Percentiles rank a stretch among this genome's conserved stretches.
Evolutionary conservation across 2,329 filamentous ascomycete species (phyloP).

Genomic region (Diaporthe caulivora): DNA sequence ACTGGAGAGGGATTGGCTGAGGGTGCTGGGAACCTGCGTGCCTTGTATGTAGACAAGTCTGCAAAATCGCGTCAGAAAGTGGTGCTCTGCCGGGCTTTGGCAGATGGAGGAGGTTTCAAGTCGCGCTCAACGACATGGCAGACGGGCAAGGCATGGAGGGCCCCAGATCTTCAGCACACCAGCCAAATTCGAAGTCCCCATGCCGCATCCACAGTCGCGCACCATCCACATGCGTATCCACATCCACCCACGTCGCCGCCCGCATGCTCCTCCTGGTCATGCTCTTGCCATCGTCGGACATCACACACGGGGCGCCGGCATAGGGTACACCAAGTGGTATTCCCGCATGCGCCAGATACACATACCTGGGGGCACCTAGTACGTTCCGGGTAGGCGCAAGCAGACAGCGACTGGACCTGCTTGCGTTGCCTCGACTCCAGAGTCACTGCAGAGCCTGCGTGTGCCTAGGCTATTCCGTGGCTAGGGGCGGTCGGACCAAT

Average conservation of each 20-base stretch:
- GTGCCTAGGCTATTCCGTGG: slow-evolving; percentile 46
- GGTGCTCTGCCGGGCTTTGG: slow-evolving; percentile 41
- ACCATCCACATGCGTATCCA: slow-evolving; percentile 12
- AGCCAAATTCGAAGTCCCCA: slow-evolving; percentile 33
- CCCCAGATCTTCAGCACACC: slow-evolving; percentile 35
- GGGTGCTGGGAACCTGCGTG: slow-evolving; percentile 42
- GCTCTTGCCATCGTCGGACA: neutral
- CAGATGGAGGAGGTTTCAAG: slow-evolving; percentile 34
- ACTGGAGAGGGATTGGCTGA: slow-evolving; percentile 44
- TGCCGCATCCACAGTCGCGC: neutral
- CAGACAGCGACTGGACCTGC: slow-evolving; percentile 30
- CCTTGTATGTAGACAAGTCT: slow-evolving; percentile 48
- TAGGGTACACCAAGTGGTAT: slow-evolving; percentile 23
- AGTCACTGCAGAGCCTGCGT: slow-evolving; percentile 38
- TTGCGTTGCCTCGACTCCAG: slow-evolving; percentile 31
- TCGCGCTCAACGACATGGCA: slow-evolving; percentile 33
- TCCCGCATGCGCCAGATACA: slow-evolving; percentile 19
- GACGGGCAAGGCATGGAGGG: slow-evolving; percentile 15
- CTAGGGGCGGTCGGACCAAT: slow-evolving; percentile 21
- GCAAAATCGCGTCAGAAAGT: slow-evolving; percentile 54
- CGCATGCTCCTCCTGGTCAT: neutral
- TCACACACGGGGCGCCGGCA: neutral
- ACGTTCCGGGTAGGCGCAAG: slow-evolving; percentile 26
- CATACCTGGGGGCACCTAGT: slow-evolving; percentile 34
- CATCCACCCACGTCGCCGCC: slow-evolving; percentile 7